Evolutionary conservation across 2,329 filamentous ascomycete genomes (phyloP), one percentile per base, ranked within the genome.

Genomic region (Penicillium sp.): DNA sequence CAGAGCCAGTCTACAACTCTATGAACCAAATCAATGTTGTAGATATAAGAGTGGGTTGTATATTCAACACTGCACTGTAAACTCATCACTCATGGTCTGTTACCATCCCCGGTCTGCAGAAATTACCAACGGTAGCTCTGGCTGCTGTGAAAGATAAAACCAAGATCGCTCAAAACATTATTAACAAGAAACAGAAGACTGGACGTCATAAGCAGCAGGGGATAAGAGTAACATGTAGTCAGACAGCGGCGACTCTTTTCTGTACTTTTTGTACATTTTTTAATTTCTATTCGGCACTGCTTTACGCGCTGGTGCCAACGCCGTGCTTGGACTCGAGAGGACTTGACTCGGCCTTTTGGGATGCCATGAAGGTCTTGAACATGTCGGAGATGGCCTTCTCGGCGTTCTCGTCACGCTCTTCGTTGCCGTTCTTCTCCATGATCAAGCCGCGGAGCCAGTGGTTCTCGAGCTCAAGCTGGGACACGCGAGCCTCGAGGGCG

Each of bases 381-480:
- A 73, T 73, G 41, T 69, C 61, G 4, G 69, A 69, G 52, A 73
- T 72, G 44, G 71, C 67, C 52, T 61, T 65, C 50, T 86, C 87
- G 5, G 69, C 68, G 39, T 65, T 61, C 57, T 68, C 57, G 33
- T 60, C 63, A 20, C 60, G 62, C 49, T 72, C 67, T 22, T 67
- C 63, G 2, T 60, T 62, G 43, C 66, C 70, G 63, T 90, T 90
- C 81, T 92, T 92, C 72, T 92, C 89, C 50, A 89, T 88, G 45
- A 92, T 84, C 46, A 91, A 75, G 67, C 88, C 86, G 76, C 88
- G 89, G 56, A 91, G 75, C 88, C 87, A 90, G 71, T 88, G 87
- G 76, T 91, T 91, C 75, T 91, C 87, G 59, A 87, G 85, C 74
- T 90, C 87, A 24, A 94, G 80, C 62, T 90, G 86, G 49, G 82